Evolutionary conservation across 2,329 filamentous ascomycete species (phyloP), one percentile per base, ranked within the genome.

Genomic region (Penicillium sp.): DNA sequence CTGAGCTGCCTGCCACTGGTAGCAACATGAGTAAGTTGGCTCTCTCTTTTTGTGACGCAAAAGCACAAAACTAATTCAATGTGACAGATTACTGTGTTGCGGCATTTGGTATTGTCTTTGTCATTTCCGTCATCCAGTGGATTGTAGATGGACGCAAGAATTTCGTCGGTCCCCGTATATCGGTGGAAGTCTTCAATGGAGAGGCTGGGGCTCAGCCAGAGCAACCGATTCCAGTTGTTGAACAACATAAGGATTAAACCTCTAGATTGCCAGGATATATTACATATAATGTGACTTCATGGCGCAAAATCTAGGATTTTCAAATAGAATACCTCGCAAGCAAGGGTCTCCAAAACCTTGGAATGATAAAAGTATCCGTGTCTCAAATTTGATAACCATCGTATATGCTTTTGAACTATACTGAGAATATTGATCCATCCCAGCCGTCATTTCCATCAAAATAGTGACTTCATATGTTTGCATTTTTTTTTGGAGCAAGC

Each of bases 1-100:
- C 89, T 0, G 81, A 81, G 8, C 68, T 86, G 4, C 87, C 87
- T 0, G 86, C 88, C 2, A 85, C 84, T 0, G 79, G 81, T 0
- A 84, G 76, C 64, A 90, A 84, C 75, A 91, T 91, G 89, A 92
- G 83, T 82, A 76, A 67, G 79, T 75, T 33, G 21, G 2, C 13
- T 21, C 15, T 21, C 13, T 1, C 12, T 27, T n/a, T 33, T 12
- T 6, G 12, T 13, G 35, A 12, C 53, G 10, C 10, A 12, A 21
- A 47, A 38, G 8, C n/a, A 31, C 25, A 41, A 37, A 35, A 21
- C 38, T 35, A 27, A 50, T 19, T 15, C 60, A 37, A 66, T 49
- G 8, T 15, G 6, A 17, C 33, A 75, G 73, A 78, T 62, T 78
- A 78, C 66, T 77, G 75, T 58, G 71, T 78, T 23, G 83, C 81